Base-by-base conservation (phyloP, 306 rosid genomes). In the Cucumis hystrix region DNA sequence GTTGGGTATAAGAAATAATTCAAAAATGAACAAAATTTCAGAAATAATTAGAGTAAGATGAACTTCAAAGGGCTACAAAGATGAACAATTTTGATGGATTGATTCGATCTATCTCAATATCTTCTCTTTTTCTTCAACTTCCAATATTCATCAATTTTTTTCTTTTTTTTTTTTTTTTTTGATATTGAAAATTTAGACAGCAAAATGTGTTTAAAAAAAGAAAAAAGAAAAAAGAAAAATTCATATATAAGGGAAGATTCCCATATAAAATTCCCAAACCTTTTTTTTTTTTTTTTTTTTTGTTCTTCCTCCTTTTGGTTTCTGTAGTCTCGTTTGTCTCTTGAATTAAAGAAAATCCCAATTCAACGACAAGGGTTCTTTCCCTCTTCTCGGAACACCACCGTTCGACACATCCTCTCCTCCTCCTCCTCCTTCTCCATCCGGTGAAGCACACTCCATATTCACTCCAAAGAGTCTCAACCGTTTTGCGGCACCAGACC, bases 391-490 rank as follows among this genome's bases (percentile, higher is more conserved):
- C 11, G 60, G 16, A 49, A 25, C 76, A 37, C 56, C 25, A 2
- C 58, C 37, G 20, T 71, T 72, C 0, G 47, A 18, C 12, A 28
- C 25, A 72, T 72, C 68, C 10, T 58, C 69, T 58, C 25, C 56
- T 39, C 51, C 28, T 63, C 41, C 68, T 65, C 13, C 49, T 60
- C 67, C 67, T 1, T 20, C 52, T 37, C 25, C 75, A 5, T 45
- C 41, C 1, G 55, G 13, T 20, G 66, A 15, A 37, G 81, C 16
- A 78, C 76, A 78, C 66, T 78, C 81, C 81, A 78, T 65, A 12
- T 78, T 78, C 28, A 78, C 81, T 13, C 81, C 81, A 16, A 78
- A 78, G 20, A 78, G 66, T 5, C 81, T 57, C n/a, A 78, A 25
- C 5, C 81, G 64, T 56, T 78, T 78, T 1, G 76, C 66, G 0